These are phyloP conservation scores for Austroboletus niveus DNA, from an alignment of 1,284 basidiomycete species.

Conservation along the genomic window DNA sequence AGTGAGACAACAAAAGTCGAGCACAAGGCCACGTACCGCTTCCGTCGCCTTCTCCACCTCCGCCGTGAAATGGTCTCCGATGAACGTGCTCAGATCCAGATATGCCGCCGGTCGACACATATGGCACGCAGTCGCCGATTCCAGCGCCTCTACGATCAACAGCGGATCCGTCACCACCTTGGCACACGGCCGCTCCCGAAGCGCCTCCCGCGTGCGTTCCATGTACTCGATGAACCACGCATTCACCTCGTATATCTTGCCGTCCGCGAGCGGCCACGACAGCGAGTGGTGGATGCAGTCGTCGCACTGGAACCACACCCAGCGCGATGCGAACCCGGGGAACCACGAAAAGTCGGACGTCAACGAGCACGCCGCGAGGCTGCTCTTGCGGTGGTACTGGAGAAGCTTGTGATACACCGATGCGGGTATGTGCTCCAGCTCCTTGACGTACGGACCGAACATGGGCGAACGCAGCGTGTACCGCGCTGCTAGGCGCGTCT, in stretches of 20 bases:
- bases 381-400: constrained; percentile 36
- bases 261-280: constrained; percentile 34
- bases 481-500: constrained; percentile 27
- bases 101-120: constrained; percentile 32
- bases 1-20: constrained; percentile 2
- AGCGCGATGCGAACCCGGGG: constrained; percentile 35
- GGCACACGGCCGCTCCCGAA: constrained; percentile 31
- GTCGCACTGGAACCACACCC: constrained; percentile 38
- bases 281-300: constrained; percentile 33
- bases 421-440: constrained; percentile 34
- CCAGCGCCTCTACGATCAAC: constrained; percentile 30
- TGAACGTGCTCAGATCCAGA: constrained; percentile 31
- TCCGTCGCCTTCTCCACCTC: constrained; percentile 32
- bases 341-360: constrained; percentile 38
- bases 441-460: constrained; percentile 34
- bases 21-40: constrained; percentile 18
- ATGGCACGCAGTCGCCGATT: constrained; percentile 23
- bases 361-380: constrained; percentile 29
- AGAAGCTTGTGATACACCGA: constrained; percentile 36
- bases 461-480: constrained; percentile 32
- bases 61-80: constrained; percentile 28
- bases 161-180: constrained; percentile 32
- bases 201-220: constrained; percentile 30
- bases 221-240: constrained; percentile 35
- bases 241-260: constrained; percentile 36